Conservation (phyloP, 768 basidiomycete species). For the Amanita inopinata region DNA sequence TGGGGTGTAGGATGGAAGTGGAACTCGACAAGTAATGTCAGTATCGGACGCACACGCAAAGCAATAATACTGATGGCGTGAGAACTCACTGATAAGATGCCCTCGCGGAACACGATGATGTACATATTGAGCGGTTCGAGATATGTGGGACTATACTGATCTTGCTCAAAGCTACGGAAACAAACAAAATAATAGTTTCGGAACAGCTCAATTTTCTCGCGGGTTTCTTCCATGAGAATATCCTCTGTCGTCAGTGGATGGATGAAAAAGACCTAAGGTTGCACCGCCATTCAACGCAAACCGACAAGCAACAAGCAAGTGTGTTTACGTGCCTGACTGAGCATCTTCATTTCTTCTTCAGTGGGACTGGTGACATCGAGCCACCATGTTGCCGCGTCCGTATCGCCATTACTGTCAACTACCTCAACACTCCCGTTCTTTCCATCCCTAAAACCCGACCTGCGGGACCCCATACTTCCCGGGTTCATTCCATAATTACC, state of each 20-base stretch:
- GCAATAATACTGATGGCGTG: not conserved
- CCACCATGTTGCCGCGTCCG: conserved; percentile 92
- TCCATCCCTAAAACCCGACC: not conserved
- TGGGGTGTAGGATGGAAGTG: conserved; percentile 97
- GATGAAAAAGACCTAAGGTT: conserved; percentile 78
- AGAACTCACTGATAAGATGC: conserved; percentile 74
- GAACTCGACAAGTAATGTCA: conserved; percentile 44
- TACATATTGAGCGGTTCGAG: conserved; percentile 99
- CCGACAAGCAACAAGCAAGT: conserved; percentile 7
- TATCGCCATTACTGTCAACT: conserved; percentile 21
- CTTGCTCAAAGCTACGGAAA: conserved; percentile 98
- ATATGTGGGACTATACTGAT: conserved; percentile 92
- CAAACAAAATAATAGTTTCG: conserved; percentile 98
- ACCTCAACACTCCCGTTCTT: not conserved
- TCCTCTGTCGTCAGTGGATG: conserved; percentile 99
- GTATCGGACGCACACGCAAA: not conserved
- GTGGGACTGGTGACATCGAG: conserved; percentile 88
- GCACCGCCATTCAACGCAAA: not conserved
- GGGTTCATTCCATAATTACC: not conserved
- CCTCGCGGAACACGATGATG: conserved; percentile 97
- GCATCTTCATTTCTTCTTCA: conserved; percentile 96
- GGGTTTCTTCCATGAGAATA: conserved; percentile 98
- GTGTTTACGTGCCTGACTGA: conserved; percentile 74
- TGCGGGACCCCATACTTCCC: not conserved
- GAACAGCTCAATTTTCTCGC: conserved; percentile 99